These are phyloP conservation scores for Rhodosporidiobolus odoratus DNA, from an alignment of 768 basidiomycete species.

Conservation along the genomic window DNA sequence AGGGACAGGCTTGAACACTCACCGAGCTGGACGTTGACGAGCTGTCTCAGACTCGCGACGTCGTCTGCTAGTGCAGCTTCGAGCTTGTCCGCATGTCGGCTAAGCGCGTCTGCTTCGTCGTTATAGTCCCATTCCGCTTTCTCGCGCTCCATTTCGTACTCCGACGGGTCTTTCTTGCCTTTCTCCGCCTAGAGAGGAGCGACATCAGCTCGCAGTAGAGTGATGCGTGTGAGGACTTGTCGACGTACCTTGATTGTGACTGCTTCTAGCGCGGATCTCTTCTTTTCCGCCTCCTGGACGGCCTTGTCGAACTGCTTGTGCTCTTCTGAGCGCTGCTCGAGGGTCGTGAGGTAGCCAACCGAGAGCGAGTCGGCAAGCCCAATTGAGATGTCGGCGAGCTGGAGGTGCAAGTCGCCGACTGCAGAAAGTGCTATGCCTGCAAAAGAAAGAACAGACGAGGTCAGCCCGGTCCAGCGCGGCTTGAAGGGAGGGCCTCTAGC, in stretches of 20 bases:
- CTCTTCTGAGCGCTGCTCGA: neutral
- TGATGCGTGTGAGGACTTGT: neutral
- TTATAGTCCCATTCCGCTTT: neutral
- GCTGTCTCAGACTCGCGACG: neutral
- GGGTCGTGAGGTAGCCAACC: neutral
- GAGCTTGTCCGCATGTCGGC: neutral
- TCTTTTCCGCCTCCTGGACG: slow-evolving; percentile 23
- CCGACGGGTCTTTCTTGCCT: slow-evolving; percentile 17
- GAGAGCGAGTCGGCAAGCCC: neutral
- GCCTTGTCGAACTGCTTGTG: neutral
- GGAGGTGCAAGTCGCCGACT: slow-evolving; percentile 1
- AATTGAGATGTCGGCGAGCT: neutral
- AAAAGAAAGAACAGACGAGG: neutral
- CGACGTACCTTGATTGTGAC: slow-evolving; percentile 6
- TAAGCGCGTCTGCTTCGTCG: neutral
- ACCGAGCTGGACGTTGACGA: slow-evolving; percentile 15
- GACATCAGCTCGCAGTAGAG: neutral
- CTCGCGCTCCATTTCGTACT: slow-evolving; percentile 22
- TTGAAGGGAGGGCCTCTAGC: neutral
- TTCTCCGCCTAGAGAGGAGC: slow-evolving; percentile 6
- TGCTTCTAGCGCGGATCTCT: slow-evolving; percentile 1
- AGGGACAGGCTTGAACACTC: neutral
- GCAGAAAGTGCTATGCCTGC: neutral
- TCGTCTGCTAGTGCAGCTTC: neutral
- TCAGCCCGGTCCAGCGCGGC: neutral